Percentiles rank a stretch among this genome's conserved stretches.
Evolutionary conservation across 129 eudicot genomes (phyloP).

Genomic region (Flaveria brownii): DNA sequence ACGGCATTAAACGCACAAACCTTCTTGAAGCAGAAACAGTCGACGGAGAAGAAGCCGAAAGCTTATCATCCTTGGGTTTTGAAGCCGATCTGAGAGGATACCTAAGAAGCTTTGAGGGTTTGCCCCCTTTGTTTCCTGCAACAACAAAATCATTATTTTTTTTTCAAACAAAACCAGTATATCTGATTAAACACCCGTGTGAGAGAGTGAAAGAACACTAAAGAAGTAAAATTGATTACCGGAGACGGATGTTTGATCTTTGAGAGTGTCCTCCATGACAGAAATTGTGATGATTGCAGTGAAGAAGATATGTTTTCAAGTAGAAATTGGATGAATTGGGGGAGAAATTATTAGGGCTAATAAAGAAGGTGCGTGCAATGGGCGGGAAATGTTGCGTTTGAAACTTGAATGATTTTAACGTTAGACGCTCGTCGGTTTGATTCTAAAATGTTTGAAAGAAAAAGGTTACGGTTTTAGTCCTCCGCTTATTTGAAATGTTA

Average conservation of each 20-base stretch:
- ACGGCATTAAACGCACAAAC: conserved; percentile 28
- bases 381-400: conserved; percentile 33
- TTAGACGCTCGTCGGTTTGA: conserved; percentile 19
- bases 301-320: background rate
- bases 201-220: background rate
- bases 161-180: background rate
- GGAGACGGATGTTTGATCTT: conserved; percentile 41
- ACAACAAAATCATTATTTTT: background rate
- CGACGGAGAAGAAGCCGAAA: conserved; percentile 34
- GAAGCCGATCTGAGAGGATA: conserved; percentile 83
- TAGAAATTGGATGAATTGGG: conserved; percentile 29
- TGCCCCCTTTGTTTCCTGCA: conserved; percentile 43
- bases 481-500: background rate
- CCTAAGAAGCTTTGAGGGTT: conserved; percentile 54
- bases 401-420: conserved; percentile 30
- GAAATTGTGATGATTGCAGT: background rate
- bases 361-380: conserved; percentile 23
- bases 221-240: conserved; percentile 27
- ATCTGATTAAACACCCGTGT: too few species aligned
- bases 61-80: conserved; percentile 58
- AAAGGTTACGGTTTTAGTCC: background rate
- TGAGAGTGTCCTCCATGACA: conserved; percentile 42
- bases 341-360: conserved; percentile 37
- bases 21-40: conserved; percentile 56
- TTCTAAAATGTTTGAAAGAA: background rate